Evolutionary conservation across 1,284 basidiomycete species (phyloP), one percentile per base, ranked within the genome.

Genomic region (Boletus smithii): DNA sequence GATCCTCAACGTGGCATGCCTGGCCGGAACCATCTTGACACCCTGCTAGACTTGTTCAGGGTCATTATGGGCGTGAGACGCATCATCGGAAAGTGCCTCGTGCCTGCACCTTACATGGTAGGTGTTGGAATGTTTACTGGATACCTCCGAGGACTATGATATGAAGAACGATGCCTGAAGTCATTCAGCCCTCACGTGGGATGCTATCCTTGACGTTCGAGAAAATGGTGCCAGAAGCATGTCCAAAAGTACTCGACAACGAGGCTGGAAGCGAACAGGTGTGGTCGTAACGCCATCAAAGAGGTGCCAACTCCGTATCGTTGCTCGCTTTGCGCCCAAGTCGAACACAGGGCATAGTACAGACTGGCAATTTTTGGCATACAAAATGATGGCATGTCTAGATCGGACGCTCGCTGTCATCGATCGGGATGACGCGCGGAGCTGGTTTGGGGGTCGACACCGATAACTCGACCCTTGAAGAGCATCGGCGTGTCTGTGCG

Each of bases 61-160:
- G 61, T 63, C 65, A 49, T 45, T 22, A 32, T 23, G 24, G 41
- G 40, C 62, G 61, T 63, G 61, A 36, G 61, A 63, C 39, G 4
- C 53, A 61, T 63, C 44, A 56, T 27, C 45, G 32, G 40, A 36
- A 51, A 40, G 57, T 50, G 43, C 65, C 62, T 66, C 65, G 65
- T 63, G 65, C 65, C 62, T 65, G 55, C 51, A 35, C 63, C 53
- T 8, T 40, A 48, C 18, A 48, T 40, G 47, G 59, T 14, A 57
- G 13, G 30, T 42, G 17, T 26, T 40, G 42, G 9, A 20, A 30
- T 26, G 22, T 47, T 36, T 32, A 13, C 38, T n/a, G 32, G 42
- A 32, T 58, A 60, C 62, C 37, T 63, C 65, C 61, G 61, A 63
- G 61, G 65, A 63, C 65, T 27, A 58, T 42, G 49, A 46, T 47